phyloP scores from a whole-genome alignment of 2,329 filamentous ascomycete species.

The Penicillium freii region DNA sequence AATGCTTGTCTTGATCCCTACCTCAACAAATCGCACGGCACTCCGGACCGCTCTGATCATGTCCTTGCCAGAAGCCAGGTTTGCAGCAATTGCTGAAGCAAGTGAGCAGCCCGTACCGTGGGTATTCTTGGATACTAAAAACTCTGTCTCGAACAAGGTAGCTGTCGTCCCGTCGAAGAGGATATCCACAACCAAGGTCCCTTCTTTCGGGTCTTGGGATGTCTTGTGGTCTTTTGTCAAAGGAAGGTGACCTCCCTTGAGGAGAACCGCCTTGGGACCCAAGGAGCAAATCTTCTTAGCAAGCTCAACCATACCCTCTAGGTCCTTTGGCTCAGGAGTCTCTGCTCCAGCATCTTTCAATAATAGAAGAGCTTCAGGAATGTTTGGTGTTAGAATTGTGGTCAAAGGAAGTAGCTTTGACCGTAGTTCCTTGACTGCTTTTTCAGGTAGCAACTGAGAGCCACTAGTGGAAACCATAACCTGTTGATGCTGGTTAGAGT shows the following conservation, averaged over 20 bases:
- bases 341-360: conserved; percentile 42
- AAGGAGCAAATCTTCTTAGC: conserved; percentile 65
- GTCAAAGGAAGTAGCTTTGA: conserved; percentile 45
- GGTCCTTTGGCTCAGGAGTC: conserved; percentile 50
- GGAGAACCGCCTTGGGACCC: conserved; percentile 74
- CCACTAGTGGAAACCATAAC: conserved; percentile 73
- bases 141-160: conserved; percentile 66
- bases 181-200: conserved; percentile 70
- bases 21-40: conserved; percentile 61
- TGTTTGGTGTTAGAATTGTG: conserved; percentile 49
- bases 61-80: conserved; percentile 53
- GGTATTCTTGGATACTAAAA: conserved; percentile 72
- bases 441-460: conserved; percentile 45
- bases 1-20: conserved; percentile 58
- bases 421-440: conserved; percentile 43
- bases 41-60: conserved; percentile 53
- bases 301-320: conserved; percentile 67
- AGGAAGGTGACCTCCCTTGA: conserved; percentile 91
- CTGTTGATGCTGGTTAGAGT: conserved; percentile 46
- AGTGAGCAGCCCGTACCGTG: conserved; percentile 95
- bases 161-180: conserved; percentile 63
- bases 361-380: conserved; percentile 48
- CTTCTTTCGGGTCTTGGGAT: conserved; percentile 59
- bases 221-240: conserved; percentile 63
- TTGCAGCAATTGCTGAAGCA: conserved; percentile 70